A percentile compares a stretch with the other conserved stretches of the same genome.
Evolutionary conservation across 441 rosid species (phyloP).

Genomic region (Dalechampia spathulata): DNA sequence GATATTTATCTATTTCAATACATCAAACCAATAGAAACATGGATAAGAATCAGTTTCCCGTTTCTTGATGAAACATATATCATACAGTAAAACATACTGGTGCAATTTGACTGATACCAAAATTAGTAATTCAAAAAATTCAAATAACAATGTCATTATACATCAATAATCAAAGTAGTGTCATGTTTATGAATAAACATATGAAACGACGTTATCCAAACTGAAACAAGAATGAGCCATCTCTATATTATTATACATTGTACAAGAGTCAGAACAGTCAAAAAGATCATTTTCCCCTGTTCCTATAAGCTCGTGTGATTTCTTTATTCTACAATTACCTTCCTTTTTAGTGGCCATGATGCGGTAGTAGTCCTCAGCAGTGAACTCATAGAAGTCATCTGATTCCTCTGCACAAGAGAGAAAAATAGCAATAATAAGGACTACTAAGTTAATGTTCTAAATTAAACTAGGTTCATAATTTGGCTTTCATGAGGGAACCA

Average conservation of each 20-base stretch:
- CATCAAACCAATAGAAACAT: constrained; percentile 1
- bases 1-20: constrained; percentile 42
- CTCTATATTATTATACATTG: too few species aligned
- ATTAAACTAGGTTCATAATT: neutral
- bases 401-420: constrained; percentile 31
- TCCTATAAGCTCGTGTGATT: neutral
- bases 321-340: constrained; percentile 4
- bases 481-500: neutral
- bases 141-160: neutral
- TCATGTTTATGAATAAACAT: neutral
- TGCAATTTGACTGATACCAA: neutral
- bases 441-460: neutral
- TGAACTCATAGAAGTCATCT: constrained; percentile 81
- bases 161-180: neutral
- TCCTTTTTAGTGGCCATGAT: constrained; percentile 49
- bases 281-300: neutral
- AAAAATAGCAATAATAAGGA: neutral
- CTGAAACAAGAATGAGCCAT: too few species aligned
- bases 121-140: neutral
- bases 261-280: too few species aligned
- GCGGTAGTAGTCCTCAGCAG: constrained; percentile 70
- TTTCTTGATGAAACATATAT: constrained; percentile 3
- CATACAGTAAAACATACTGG: neutral
- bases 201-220: too few species aligned
- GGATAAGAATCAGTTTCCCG: neutral